A percentile compares a stretch with the other conserved stretches of the same genome.
phyloP scores from a whole-genome alignment of 2,329 filamentous ascomycete species.

The Cordyceps cateniannulata region DNA sequence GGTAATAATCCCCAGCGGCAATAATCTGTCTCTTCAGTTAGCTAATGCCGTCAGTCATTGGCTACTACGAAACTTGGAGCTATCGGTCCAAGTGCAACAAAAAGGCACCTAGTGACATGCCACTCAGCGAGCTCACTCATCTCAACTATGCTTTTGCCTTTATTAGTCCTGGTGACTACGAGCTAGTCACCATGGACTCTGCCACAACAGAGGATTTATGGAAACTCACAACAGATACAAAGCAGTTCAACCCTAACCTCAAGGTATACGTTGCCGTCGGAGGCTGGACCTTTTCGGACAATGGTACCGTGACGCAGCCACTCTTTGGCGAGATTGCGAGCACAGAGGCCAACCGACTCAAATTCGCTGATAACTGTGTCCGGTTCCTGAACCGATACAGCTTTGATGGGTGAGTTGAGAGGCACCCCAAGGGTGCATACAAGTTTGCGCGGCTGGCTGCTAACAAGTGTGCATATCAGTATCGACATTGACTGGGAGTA shows the following conservation, averaged over 20 bases:
- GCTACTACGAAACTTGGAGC: not conserved
- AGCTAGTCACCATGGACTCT: not conserved
- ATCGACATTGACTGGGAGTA: conserved; percentile 1
- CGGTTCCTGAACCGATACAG: not conserved
- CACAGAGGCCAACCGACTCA: conserved; percentile 19
- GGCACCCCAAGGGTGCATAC: too few species aligned
- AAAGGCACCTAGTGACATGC: conserved; percentile 10
- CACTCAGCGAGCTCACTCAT: conserved; percentile 17
- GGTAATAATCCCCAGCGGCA: too few species aligned
- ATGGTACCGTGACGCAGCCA: conserved; percentile 15
- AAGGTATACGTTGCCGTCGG: conserved; percentile 23
- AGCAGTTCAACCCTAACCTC: not conserved
- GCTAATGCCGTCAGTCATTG: not conserved
- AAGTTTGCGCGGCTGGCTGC: too few species aligned
- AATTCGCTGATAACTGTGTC: conserved; percentile 25
- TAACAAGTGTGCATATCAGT: too few species aligned
- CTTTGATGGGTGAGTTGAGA: not conserved
- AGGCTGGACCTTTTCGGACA: conserved; percentile 30
- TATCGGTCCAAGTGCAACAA: not conserved
- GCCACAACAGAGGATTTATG: not conserved
- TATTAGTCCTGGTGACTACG: conserved; percentile 18
- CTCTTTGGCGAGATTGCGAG: conserved; percentile 26
- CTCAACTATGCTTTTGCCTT: conserved; percentile 21
- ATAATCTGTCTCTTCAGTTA: too few species aligned
- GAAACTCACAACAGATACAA: not conserved